Evolutionary conservation across 345 rosid species (phyloP), one percentile per base, ranked within the genome.

Genomic region (Geranium rotundifolium): DNA sequence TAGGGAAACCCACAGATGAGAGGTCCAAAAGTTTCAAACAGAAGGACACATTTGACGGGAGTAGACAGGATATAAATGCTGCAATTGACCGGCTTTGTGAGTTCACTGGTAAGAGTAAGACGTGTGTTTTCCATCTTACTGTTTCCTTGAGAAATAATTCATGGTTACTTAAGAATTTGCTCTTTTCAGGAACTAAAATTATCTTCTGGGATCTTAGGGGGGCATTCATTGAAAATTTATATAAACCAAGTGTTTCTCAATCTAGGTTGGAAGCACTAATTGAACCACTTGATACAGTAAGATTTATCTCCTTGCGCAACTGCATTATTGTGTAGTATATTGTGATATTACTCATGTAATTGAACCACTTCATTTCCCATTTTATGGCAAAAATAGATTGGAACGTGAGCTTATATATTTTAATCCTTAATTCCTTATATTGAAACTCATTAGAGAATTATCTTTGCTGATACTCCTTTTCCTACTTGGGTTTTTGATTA

Each of bases 181-280:
- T 57, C 67, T 34, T 56, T 85, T 74, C 91, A 89, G 98, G 97
- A 69, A 92, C 90, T 57, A 92, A 89, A 75, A 85, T 89, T 69
- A 75, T 92, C 68, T 92, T 92, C 78, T 92, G 85, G 74, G 97
- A 92, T 81, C 73, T 92, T 74, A 78, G 85, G 84, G 97, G 84
- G 69, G 85, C 88, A 50, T 82, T 92, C 76, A 83, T 92, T 30
- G 91, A 92, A 65, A 75, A 87, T 70, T 65, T 92, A 68, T 92
- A 92, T 69, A 89, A 83, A 76, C 88, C 91, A 39, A 84, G 70
- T 62, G 95, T 87, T 70, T 72, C 86, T 57, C 90, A 84, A 54
- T 79, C 85, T 17, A 79, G 98, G 77, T 66, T 92, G 80, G 98
- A 89, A 82, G 80, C 81, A 64, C 59, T 89, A 57, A 78, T 89